Evolutionary conservation across 148 eudicot genomes (phyloP), one percentile per base, ranked within the genome.

Genomic region (Rhododendron kiyosumense): DNA sequence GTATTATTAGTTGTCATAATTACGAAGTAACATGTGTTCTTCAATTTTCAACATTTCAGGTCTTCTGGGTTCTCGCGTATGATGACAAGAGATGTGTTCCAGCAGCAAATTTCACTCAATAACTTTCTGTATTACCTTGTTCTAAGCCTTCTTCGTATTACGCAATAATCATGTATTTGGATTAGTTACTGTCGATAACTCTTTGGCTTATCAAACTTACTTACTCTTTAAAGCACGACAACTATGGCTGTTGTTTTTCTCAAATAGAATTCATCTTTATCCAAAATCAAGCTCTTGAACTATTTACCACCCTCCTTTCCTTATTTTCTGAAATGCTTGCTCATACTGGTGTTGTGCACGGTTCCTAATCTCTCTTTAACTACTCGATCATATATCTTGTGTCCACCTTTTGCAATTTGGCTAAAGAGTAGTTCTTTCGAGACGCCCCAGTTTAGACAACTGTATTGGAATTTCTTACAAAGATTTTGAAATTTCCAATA

Each of bases 31-130:
- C 48, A 52, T 38, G 49, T 24, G 79, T 17, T 73, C n/a, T 1
- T 71, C 7, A 24, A 34, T 81, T 81, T 38, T 61, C 32, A 65
- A 48, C 45, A 54, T 86, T 77, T 87, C 90, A 88, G 90, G 88
- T 45, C 81, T 85, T 84, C 78, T 88, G 38, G 88, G 90, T 28
- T 88, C 86, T 65, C 88, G 41, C 32, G 84, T 61, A 43, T 88
- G 86, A 88, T 63, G 83, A 26, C 17, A 63, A 80, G 71, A 48
- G 30, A 82, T 36, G 57, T 36, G 84, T n/a, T 69, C 54, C 45
- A 24, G 73, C 79, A 81, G 77, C 85, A 69, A 84, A 71, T 49
- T 69, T n/a, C 61, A 46, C 45, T n/a, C 43, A 30, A 41, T 67
- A 83, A 1, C 30, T 84, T 45, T 71, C 61, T 46, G 75, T 69